phyloP scores from a whole-genome alignment of 2,329 filamentous ascomycete species.

The Hypoxylon sp. region DNA sequence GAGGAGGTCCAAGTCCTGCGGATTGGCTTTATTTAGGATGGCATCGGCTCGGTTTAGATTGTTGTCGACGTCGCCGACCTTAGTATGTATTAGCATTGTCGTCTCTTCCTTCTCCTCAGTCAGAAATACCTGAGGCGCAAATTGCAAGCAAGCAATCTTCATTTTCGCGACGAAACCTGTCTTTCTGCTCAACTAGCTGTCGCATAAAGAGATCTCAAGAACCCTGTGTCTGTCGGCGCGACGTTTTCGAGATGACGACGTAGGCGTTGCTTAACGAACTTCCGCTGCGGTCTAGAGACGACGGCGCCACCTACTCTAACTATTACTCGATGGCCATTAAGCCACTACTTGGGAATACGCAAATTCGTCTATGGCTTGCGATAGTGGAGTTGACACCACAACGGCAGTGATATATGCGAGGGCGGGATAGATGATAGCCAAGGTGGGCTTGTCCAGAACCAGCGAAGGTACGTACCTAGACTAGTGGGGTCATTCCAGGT shows the following conservation, averaged over 20 bases:
- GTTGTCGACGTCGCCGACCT: constrained; percentile 75
- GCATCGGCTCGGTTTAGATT: constrained; percentile 78
- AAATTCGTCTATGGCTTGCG: background rate
- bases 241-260: background rate
- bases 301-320: constrained; percentile 7
- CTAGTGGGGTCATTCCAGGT: constrained; percentile 7
- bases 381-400: constrained; percentile 2
- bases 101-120: background rate
- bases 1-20: constrained; percentile 74
- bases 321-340: constrained; percentile 10
- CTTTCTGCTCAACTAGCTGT: background rate
- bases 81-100: background rate
- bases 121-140: constrained; percentile 71
- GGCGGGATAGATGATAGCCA: constrained; percentile 5
- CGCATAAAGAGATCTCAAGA: background rate
- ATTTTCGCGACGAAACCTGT: constrained; percentile 43
- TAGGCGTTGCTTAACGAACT: constrained; percentile 1
- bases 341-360: background rate
- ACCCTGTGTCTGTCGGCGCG: background rate
- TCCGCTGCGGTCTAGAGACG: background rate
- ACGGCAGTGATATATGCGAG: constrained; percentile 19
- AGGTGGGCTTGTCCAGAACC: background rate
- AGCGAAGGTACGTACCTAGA: background rate
- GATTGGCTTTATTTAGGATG: constrained; percentile 67
- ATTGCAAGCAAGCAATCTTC: constrained; percentile 79